Percentiles rank a stretch among this genome's conserved stretches.
These are phyloP conservation scores for Ogataea minuta DNA, from an alignment of 805 yeast genomes.

Conservation along the genomic window DNA sequence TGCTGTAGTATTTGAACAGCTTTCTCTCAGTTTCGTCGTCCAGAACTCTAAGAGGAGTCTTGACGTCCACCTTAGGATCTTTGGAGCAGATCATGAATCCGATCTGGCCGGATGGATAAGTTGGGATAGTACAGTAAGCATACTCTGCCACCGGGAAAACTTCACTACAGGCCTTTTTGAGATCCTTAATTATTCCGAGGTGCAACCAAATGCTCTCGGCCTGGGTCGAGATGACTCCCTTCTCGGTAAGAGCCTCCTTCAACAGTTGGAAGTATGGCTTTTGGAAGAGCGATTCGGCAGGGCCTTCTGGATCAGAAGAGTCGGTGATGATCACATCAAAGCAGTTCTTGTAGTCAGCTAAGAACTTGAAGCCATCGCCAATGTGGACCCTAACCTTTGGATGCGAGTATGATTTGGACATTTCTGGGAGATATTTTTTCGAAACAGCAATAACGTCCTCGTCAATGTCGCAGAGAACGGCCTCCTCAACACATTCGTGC, in stretches of 20 bases:
- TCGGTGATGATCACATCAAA: constrained; percentile 96
- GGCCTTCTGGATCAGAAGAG: constrained; percentile 98
- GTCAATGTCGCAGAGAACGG: constrained; percentile 91
- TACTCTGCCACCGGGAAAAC: constrained; percentile 92
- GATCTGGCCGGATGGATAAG: constrained; percentile 95
- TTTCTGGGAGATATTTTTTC: constrained; percentile 81
- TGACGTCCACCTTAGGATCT: constrained; percentile 61
- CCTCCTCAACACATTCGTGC: constrained; percentile 83
- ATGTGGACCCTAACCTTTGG: constrained; percentile 89
- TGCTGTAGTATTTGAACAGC: constrained; percentile 78
- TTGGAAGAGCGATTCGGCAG: constrained; percentile 92
- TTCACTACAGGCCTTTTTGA: constrained; percentile 75
- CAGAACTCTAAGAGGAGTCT: constrained; percentile 65
- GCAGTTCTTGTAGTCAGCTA: constrained; percentile 76
- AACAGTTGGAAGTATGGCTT: constrained; percentile 85
- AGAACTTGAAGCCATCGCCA: constrained; percentile 97
- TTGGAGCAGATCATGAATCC: constrained; percentile 98
- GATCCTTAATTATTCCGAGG: constrained; percentile 74
- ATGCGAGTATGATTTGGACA: constrained; percentile 80
- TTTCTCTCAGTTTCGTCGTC: constrained; percentile 59
- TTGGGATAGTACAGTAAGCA: constrained; percentile 90
- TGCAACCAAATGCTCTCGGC: constrained; percentile 96
- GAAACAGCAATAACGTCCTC: constrained; percentile 87
- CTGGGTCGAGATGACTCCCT: constrained; percentile 91
- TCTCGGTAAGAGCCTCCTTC: constrained; percentile 82